Conservation (phyloP, 1,139 yeast genomes). For the Geotrichum citri-aurantii region DNA sequence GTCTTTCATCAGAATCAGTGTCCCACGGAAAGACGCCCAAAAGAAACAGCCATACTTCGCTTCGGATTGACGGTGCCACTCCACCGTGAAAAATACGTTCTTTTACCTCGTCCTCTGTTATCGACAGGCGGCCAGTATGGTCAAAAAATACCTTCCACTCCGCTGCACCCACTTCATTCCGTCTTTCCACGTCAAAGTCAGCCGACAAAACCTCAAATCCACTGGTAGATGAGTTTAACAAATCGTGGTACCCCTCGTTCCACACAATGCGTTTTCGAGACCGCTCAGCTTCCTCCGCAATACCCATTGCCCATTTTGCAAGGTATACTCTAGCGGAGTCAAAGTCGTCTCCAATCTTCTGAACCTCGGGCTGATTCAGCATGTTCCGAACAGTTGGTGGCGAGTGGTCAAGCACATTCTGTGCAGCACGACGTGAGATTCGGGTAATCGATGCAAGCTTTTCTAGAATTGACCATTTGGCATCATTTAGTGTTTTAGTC, state of each 20-base stretch:
- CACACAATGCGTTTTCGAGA: conserved; percentile 49
- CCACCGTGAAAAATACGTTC: conserved; percentile 90
- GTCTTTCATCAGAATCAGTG: conserved; percentile 63
- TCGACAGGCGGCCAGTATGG: conserved; percentile 59
- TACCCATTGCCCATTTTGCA: conserved; percentile 96
- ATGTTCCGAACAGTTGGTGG: conserved; percentile 53
- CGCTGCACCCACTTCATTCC: conserved; percentile 57
- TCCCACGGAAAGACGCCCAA: conserved; percentile 89
- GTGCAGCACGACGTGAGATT: conserved; percentile 53
- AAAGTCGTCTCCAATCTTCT: conserved; percentile 77
- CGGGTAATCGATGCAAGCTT: conserved; percentile 79
- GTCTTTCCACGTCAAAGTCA: conserved; percentile 56
- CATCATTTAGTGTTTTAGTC: conserved; percentile 47
- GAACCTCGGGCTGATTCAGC: conserved; percentile 73
- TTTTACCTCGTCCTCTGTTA: conserved; percentile 73
- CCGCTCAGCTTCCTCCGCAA: conserved; percentile 85
- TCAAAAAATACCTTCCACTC: conserved; percentile 90
- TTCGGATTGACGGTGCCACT: conserved; percentile 52
- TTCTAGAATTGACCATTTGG: conserved; percentile 83
- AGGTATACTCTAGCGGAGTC: conserved; percentile 86
- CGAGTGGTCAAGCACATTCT: conserved; percentile 63
- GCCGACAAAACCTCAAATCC: conserved; percentile 66
- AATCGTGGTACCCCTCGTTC: conserved; percentile 39
- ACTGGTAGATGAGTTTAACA: conserved; percentile 54
- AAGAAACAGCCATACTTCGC: conserved; percentile 80